A percentile compares a stretch with the other conserved stretches of the same genome.
These are phyloP conservation scores for Hyphopichia fennica DNA, from an alignment of 1,139 yeast genomes.

Conservation along the genomic window DNA sequence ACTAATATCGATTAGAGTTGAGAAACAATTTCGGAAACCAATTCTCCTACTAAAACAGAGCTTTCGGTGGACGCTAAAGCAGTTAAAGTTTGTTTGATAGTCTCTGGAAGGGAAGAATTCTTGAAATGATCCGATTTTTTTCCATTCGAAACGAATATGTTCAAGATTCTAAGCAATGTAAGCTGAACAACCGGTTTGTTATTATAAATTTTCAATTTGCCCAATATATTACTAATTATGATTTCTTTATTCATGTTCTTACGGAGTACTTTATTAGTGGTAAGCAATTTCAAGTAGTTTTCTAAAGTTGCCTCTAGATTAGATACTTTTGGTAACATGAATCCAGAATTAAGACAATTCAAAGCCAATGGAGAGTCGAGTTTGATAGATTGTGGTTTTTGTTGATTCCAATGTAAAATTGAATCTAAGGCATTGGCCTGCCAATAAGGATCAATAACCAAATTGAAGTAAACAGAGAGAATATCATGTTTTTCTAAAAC, in stretches of 20 bases:
- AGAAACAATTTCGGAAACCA: slow-evolving; percentile 22
- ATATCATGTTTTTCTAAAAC: slow-evolving; percentile 40
- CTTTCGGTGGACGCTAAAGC: slow-evolving; percentile 22
- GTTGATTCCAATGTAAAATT: slow-evolving; percentile 40
- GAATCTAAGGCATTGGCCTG: slow-evolving; percentile 69
- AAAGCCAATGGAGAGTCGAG: slow-evolving; percentile 28
- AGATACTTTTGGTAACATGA: slow-evolving; percentile 38
- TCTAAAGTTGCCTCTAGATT: slow-evolving; percentile 44
- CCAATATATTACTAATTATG: slow-evolving; percentile 27
- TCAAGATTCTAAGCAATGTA: slow-evolving; percentile 33
- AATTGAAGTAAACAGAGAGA: slow-evolving; percentile 45
- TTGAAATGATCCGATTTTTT: slow-evolving; percentile 2
- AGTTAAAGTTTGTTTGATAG: slow-evolving; percentile 12
- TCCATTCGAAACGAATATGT: slow-evolving; percentile 16
- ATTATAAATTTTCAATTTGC: slow-evolving; percentile 25
- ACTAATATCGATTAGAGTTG: background rate
- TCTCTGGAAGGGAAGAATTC: background rate
- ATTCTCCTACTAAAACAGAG: slow-evolving; percentile 39
- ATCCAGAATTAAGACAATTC: slow-evolving; percentile 39
- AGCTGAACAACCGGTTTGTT: slow-evolving; percentile 42
- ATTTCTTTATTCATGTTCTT: slow-evolving; percentile 24
- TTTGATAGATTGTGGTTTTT: slow-evolving; percentile 23
- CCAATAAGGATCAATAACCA: slow-evolving; percentile 66
- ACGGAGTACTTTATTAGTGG: slow-evolving; percentile 19
- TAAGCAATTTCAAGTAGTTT: slow-evolving; percentile 36